Percentiles rank a stretch among this genome's conserved stretches.
phyloP scores from a whole-genome alignment of 1,284 basidiomycete genomes.

The Apiotrichum gamsii region DNA sequence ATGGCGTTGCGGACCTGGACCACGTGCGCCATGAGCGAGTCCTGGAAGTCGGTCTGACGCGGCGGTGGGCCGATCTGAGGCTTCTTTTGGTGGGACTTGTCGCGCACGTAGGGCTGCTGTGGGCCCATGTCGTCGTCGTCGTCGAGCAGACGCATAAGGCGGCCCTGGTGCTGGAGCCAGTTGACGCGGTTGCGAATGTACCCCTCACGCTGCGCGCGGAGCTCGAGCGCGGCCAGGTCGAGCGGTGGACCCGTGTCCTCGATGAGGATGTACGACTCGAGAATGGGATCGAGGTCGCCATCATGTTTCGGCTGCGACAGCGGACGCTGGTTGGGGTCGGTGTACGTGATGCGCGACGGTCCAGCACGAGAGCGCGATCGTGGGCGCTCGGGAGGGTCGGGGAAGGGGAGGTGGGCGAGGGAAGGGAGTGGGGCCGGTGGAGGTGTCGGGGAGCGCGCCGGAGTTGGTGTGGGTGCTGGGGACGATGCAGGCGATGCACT shows the following conservation, averaged over 20 bases:
- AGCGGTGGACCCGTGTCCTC: slow-evolving; percentile 51
- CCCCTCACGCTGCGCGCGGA: slow-evolving; percentile 53
- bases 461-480: slow-evolving; percentile 12
- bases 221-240: slow-evolving; percentile 49
- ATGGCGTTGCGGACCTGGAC: slow-evolving; percentile 46
- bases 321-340: slow-evolving; percentile 64
- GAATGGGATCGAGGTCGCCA: slow-evolving; percentile 54
- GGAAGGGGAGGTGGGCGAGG: slow-evolving; percentile 34
- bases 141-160: slow-evolving; percentile 45
- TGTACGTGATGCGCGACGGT: slow-evolving; percentile 55
- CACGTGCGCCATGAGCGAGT: slow-evolving; percentile 46
- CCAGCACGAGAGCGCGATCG: slow-evolving; percentile 62
- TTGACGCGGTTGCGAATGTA: slow-evolving; percentile 53
- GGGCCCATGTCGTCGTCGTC: slow-evolving; percentile 39
- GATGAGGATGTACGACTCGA: slow-evolving; percentile 58
- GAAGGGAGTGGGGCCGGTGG: slow-evolving; percentile 34
- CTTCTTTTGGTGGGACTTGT: slow-evolving; percentile 9
- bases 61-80: slow-evolving; percentile 19
- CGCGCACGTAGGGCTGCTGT: background rate
- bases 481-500: slow-evolving; percentile 8
- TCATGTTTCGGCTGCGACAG: slow-evolving; percentile 51
- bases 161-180: slow-evolving; percentile 43
- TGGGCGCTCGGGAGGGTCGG: slow-evolving; percentile 31
- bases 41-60: slow-evolving; percentile 41
- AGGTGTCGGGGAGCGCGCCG: slow-evolving; percentile 30